Percentiles rank a stretch among this genome's conserved stretches.
Conservation (phyloP, 1,139 yeast genomes). For the Saccharomyces hybrid region DNA sequence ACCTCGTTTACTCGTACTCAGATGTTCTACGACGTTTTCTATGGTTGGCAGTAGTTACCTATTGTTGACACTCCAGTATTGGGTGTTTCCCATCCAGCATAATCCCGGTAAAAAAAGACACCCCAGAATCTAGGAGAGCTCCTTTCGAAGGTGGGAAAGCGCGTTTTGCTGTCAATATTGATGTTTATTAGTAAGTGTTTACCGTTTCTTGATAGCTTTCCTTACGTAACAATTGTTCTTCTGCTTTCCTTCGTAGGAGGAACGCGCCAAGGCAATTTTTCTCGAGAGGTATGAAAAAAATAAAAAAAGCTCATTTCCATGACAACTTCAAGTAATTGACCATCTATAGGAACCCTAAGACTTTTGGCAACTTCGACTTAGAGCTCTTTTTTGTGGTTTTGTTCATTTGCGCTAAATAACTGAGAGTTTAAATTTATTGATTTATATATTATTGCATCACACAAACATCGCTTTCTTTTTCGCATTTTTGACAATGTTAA, state of each 20-base stretch:
- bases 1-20: not conserved
- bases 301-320: not conserved
- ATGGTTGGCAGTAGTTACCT: not conserved
- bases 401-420: not conserved
- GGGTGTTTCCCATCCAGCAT: not conserved
- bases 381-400: not conserved
- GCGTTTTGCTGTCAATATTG: not conserved
- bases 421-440: not conserved
- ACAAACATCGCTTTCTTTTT: not conserved
- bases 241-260: not conserved
- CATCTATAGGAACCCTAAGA: not conserved
- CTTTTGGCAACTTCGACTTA: not conserved
- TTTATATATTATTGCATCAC: not conserved
- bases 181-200: not conserved
- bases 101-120: not conserved
- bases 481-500: not conserved
- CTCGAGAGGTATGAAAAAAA: not conserved
- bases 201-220: not conserved
- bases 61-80: not conserved
- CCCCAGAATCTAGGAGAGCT: not conserved
- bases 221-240: slow-evolving; percentile 1
- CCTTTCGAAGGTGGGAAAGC: not conserved
- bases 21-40: not conserved
- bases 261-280: not conserved
- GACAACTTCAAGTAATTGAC: not conserved